Evolutionary conservation across 768 basidiomycete genomes (phyloP), one percentile per base, ranked within the genome.

Genomic region (Dentipellis sp.): DNA sequence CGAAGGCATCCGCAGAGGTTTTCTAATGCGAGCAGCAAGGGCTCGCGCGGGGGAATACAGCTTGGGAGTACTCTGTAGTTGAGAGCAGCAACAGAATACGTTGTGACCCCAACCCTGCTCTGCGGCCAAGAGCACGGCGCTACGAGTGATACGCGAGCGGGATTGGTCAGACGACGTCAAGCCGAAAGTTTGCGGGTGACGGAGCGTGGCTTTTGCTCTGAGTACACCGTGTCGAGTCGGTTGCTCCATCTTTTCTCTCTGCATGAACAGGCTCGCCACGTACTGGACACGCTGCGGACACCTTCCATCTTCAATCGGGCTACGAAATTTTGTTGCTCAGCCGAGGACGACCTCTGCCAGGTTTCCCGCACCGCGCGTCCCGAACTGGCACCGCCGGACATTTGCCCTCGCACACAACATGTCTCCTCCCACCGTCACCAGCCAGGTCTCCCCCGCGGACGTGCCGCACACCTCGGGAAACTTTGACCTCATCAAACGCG

Each of bases 401-500:
- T 29, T 29, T 29, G 29, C 29, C 29, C 29, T 29, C 6, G 29
- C 29, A 29, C 42, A n/a, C 42, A 7, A 10, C 22, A 62, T 62
- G 61, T 42, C 59, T 12, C 54, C 51, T 19, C 17, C 60, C 10
- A 6, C 29, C 29, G 22, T 55, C 34, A 34, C 53, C 22, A 14
- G 40, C 35, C 21, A 51, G 10, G 23, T 45, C 12, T 12, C 38
- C 5, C 22, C 56, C 22, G 42, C 54, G 23, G 29, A 17, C 2
- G 16, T 54, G 16, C 56, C 50, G 40, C 56, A 78, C 61, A 68
- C 71, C 19, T 82, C 78, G 63, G 90, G 86, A 50, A 88, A 93
- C 67, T 95, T 91, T 65, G 90, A 95, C 71, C 78, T 93, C 39
- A 71, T 94, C 56, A 85, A 84, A 65, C 77, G 79, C 17, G 72